Evolutionary conservation across 139 green algal genomes (phyloP).

Genomic region (Diplosphaera chodatii): DNA sequence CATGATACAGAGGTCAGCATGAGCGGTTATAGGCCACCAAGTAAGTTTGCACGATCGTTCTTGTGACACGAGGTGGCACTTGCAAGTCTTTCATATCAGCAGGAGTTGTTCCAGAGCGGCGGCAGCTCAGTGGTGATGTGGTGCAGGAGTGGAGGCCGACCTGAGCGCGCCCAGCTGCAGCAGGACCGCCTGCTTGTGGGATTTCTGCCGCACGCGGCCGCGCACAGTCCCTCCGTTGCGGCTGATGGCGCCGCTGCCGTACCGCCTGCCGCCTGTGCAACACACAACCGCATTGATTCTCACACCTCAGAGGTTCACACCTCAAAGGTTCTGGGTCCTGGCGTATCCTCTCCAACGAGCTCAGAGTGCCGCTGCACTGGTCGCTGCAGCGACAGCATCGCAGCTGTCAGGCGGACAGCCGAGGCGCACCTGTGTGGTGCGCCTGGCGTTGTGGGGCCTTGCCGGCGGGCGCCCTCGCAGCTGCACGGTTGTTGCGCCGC

Average conservation of each 20-base stretch:
- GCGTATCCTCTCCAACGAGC: too few species aligned
- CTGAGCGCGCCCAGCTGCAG: conserved; percentile 42
- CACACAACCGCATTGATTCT: not conserved
- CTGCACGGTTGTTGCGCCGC: too few species aligned
- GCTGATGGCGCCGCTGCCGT: conserved; percentile 44
- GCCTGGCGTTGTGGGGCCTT: not conserved
- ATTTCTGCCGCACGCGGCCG: conserved; percentile 75
- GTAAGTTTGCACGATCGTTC: too few species aligned
- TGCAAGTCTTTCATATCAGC: too few species aligned
- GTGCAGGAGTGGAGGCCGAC: conserved; percentile 4
- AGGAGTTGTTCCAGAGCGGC: too few species aligned
- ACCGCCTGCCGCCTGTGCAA: not conserved
- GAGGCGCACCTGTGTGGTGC: not conserved
- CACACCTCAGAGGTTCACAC: too few species aligned
- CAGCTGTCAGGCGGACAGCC: too few species aligned
- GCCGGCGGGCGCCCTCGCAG: too few species aligned
- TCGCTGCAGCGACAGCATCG: too few species aligned
- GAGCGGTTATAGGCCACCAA: not conserved
- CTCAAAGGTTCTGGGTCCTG: too few species aligned
- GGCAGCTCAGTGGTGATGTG: too few species aligned
- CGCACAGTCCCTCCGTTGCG: conserved; percentile 66
- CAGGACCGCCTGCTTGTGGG: conserved; percentile 59
- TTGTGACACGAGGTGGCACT: not conserved
- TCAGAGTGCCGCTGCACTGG: too few species aligned
- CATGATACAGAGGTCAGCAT: not conserved